Evolutionary conservation across 345 rosid genomes (phyloP), one percentile per base, ranked within the genome.

Genomic region (Physaria fendleri): DNA sequence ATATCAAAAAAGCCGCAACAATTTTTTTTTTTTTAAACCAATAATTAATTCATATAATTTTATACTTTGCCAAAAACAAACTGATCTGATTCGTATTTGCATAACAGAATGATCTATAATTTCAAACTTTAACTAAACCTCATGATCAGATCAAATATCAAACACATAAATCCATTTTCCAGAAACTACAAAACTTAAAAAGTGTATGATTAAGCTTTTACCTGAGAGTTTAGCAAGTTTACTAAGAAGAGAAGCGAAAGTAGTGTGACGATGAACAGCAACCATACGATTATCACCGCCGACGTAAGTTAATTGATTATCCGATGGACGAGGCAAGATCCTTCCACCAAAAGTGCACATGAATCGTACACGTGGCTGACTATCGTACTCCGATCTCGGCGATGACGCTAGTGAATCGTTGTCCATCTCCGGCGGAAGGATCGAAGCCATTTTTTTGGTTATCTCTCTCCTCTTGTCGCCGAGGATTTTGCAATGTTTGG

Each of bases 261-360:
- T 53, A 59, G 87, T 76, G 65, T 84, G 66, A 28, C 95, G 97
- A 43, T 83, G 77, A 75, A 82, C 67, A 12, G 87, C 88, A 27
- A 93, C 95, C 68, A 93, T 89, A 28, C 97, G 85, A 59, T 95
- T 93, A 54, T 93, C 99, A 4, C 99, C 99, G 41, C 97, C 95
- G 38, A 85, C 95, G 55, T 93, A 93, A 17, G 94, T 89, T 48
- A 93, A 95, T 66, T 83, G 90, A 18, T 85, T 89, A 59, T 93
- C 99, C 22, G 88, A 92, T 0, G 99, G 99, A 39, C 99, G 94
- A 34, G 99, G 99, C 37, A 93, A 74, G 69, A 93, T 93, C 78
- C 82, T 93, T 32, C 99, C 99, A 3, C 95, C 97, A 20, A 86
- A 93, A 62, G 95, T 88, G 67, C 97, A 93, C 99, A 93, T 88